Conservation (phyloP, 257 asterid species). For the Asclepias syriaca region DNA sequence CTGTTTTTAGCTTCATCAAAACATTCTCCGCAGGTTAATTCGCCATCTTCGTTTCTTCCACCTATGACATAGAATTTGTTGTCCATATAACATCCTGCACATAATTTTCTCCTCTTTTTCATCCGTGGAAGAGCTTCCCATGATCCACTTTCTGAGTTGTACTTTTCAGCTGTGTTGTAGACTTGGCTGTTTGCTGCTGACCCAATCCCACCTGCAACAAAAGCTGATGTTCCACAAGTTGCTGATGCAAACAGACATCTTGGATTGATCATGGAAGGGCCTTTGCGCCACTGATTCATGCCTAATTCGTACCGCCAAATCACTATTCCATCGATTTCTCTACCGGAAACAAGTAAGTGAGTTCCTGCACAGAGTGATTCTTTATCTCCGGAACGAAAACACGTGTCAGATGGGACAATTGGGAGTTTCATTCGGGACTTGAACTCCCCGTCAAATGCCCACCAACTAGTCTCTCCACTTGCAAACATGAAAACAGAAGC, state of each 20-base stretch:
- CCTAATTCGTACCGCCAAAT: constrained; percentile 64
- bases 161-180: constrained; percentile 51
- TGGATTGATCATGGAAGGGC: constrained; percentile 63
- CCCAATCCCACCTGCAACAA: constrained; percentile 73
- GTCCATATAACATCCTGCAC: constrained; percentile 76
- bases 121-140: constrained; percentile 71
- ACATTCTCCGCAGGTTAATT: constrained; percentile 64
- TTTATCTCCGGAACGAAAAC: constrained; percentile 59
- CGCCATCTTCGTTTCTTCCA: constrained; percentile 54
- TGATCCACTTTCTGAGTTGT: constrained; percentile 34
- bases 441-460: constrained; percentile 58
- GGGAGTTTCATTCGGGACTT: constrained; percentile 54
- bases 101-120: constrained; percentile 45
- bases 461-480: constrained; percentile 64
- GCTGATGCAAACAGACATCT: constrained; percentile 78
- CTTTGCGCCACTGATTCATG: constrained; percentile 53
- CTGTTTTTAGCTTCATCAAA: constrained; percentile 41
- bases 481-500: constrained; percentile 67
- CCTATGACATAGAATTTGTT: constrained; percentile 59
- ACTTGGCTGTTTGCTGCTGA: constrained; percentile 22
- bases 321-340: constrained; percentile 61
- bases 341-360: constrained; percentile 60
- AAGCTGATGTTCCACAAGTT: constrained; percentile 50
- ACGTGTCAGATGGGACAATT: constrained; percentile 51
- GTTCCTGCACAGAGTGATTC: constrained; percentile 71